phyloP scores from a whole-genome alignment of 495 filamentous ascomycete species.

The Tetracladium setigerum region DNA sequence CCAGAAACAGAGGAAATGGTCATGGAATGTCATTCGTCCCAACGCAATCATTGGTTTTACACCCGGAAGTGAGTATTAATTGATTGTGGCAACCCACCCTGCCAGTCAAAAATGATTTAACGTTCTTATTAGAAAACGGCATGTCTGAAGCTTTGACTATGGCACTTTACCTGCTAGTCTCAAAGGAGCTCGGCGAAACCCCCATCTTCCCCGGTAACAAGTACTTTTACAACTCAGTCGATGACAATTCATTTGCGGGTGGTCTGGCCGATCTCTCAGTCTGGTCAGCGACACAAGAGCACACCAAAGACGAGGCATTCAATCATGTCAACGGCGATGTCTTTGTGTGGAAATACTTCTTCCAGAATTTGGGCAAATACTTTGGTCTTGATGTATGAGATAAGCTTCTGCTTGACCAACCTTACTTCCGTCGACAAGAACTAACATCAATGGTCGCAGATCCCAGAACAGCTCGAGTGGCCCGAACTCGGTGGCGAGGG shows the following conservation, averaged over 20 bases:
- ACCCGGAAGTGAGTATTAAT: no score
- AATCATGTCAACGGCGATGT: constrained; percentile 26
- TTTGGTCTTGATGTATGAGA: no score
- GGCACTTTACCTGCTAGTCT: constrained; percentile 24
- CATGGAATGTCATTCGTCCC: constrained; percentile 27
- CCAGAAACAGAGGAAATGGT: constrained; percentile 19
- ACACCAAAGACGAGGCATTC: constrained; percentile 24
- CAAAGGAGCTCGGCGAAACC: constrained; percentile 18
- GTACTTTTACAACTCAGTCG: neutral
- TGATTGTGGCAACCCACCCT: no score
- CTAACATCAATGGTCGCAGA: no score
- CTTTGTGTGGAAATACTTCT: constrained; percentile 26
- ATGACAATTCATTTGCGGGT: neutral
- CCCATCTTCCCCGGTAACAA: constrained; percentile 19
- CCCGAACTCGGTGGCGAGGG: neutral
- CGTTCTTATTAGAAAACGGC: no score
- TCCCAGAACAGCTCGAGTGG: neutral
- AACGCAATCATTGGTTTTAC: constrained; percentile 24
- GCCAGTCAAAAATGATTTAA: no score
- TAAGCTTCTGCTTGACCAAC: neutral
- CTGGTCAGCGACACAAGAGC: constrained; percentile 11
- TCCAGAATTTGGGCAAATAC: constrained; percentile 19
- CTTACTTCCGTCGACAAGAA: no score
- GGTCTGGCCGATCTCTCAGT: constrained; percentile 17
- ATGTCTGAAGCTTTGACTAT: constrained; percentile 25